These are phyloP conservation scores for Toxicodendron radicans DNA, from an alignment of 345 rosid species.

Conservation along the genomic window DNA sequence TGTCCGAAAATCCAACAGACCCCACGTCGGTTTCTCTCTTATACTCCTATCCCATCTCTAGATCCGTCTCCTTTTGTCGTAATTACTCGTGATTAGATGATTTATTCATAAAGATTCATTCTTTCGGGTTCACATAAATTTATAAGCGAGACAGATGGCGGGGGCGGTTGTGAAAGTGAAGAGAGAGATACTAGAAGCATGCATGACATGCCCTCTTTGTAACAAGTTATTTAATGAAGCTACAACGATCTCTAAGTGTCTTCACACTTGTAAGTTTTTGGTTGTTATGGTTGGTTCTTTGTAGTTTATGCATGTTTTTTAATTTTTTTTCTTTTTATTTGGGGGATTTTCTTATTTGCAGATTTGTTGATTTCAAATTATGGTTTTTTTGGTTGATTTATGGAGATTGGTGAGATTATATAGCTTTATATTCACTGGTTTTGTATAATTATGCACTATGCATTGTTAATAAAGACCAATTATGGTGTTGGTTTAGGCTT, in stretches of 20 bases:
- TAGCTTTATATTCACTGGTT: not conserved
- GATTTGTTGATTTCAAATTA: not conserved
- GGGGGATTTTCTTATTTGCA: slow-evolving; percentile 15
- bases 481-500: not conserved
- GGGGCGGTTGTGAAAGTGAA: slow-evolving; percentile 46
- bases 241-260: slow-evolving; percentile 74
- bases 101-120: not conserved
- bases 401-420: not conserved
- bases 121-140: not conserved
- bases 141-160: slow-evolving; percentile 28
- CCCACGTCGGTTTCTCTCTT: slow-evolving; percentile 22
- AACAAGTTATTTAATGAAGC: slow-evolving; percentile 59
- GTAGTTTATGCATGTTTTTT: slow-evolving; percentile 7
- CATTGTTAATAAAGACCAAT: not conserved
- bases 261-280: slow-evolving; percentile 65
- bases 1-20: slow-evolving; percentile 1
- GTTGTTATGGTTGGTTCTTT: not conserved
- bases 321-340: slow-evolving; percentile 19
- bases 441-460: not conserved
- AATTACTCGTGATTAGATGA: not conserved
- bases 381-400: not conserved
- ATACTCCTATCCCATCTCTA: not conserved
- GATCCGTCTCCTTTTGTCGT: slow-evolving; percentile 6
- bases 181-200: slow-evolving; percentile 54
- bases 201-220: slow-evolving; percentile 84